Base-by-base conservation (phyloP, 768 basidiomycete species). In the Amanita molliuscula region DNA sequence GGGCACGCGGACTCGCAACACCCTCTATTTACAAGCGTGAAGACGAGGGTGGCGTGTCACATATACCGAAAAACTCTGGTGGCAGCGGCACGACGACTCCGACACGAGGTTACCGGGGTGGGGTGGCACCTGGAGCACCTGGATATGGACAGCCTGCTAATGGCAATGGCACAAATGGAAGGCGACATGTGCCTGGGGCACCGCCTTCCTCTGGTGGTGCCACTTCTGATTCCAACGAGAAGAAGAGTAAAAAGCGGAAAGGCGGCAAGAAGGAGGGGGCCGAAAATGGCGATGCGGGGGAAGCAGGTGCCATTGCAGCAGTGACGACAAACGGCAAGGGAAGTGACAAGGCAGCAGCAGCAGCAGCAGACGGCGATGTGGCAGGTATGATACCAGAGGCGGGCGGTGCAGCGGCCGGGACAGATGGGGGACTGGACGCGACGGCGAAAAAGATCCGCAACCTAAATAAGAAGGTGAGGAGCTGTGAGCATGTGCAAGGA, bases 391-490 rank as follows among this genome's bases (percentile, higher is more conserved):
- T 50, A 37, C 48, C 42, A 16, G 15, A 18, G 21, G 42, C 52
- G 44, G 55, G 18, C 16, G 49, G 47, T 33, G 57, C 55, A 50
- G 81, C 79, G 21, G 76, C 84, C 31, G 77, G 73, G 1, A 66
- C 63, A 18, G 83, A 82, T 15, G 64, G 63, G 46, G 70, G 70
- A n/a, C 66, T 88, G 51, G 93, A 96, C 62, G 78, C 88, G 3
- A 64, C 73, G 41, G 86, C 88, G 43, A 99, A 98, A 81, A 97
- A 95, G 76, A 78, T 87, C 43, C 76, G 96, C 58, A 97, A 96
- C 64, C 60, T 99, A 65, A 89, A 79, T 63, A 99, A 99, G 77
- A 99, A 96, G 83, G 93, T 87, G 35, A 33, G 76, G 65, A 18
- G 26, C n/a, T 23, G 9, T 20, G 26, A 38, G 26, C 5, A 16